Base-by-base conservation (phyloP, 2,329 filamentous ascomycete genomes). In the Cyphellophora europaea region DNA sequence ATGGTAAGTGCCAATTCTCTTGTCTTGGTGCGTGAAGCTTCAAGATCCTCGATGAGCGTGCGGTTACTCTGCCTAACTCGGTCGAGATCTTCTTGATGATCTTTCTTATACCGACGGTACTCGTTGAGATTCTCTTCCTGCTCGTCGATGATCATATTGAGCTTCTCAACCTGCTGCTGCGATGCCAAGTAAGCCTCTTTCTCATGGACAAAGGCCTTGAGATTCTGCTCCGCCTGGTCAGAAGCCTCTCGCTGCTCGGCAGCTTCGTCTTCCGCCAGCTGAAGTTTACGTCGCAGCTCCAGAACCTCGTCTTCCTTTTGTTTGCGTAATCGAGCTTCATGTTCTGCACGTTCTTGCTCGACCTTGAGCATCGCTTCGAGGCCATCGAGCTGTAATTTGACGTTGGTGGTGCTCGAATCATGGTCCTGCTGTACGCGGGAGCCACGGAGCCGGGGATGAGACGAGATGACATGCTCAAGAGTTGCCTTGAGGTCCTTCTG, bases 231-330 rank as follows among this genome's bases (percentile, higher is more conserved):
- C 44, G 82, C 79, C 52, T 87, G 80, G 51, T 85, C 62, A 4
- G 65, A 65, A 34, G 63, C 57, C 42, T 67, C 61, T 30, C 60
- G 62, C 36, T 69, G 59, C 19, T 58, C 59, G 29, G 57, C 58
- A 44, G 60, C 59, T 42, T 67, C 63, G 29, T 67, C 79, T n/a
- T 80, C 74, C 4, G 80, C 73, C 43, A 77, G 71, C 39, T 75
- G 72, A 16, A 86, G 67, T 14, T 80, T 69, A 36, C 77, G 70
- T 56, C 87, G 79, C n/a, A 78, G 69, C 52, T 88, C 81, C 4
- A 78, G 72, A 11, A 85, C 63, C 41, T 74, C 74, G 50, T 88
- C 82, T 53, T 88, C 82, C 1, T 79, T 78, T 19, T 74, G 68
- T 35, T 80, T 72, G 39, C 82, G 74, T 31, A 62, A 60, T 29